Base-by-base conservation (phyloP, 768 basidiomycete species). In the Mrakia frigida region DNA sequence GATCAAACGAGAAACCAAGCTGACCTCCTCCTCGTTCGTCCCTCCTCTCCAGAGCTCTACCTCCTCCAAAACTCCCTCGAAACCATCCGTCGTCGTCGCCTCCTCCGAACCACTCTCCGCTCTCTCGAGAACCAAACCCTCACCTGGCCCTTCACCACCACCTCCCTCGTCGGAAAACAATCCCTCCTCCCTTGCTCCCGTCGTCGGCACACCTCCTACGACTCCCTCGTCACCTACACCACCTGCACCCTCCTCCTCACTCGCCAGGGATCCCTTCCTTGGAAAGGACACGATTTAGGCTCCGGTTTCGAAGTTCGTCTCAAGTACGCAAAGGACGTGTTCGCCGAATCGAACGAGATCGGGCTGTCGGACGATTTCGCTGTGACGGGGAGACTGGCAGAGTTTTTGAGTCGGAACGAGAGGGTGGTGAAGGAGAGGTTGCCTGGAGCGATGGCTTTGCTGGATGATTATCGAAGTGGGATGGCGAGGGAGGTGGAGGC, bases 361-460 rank as follows among this genome's bases (percentile, higher is more conserved):
- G 91, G 91, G 0, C 84, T 92, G 53, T 87, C 86, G 78, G 88
- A 89, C 79, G 88, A 90, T 79, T 90, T 87, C 76, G 87, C 89
- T 71, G 83, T 92, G 65, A 90, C 89, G 0, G 83, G 86, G 6
- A 82, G 86, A 1, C 86, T 93, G 14, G 90, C 79, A 0, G 53
- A 46, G 6, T 79, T 82, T 60, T 60, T 81, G 25, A 75, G 59
- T 3, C 9, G n/a, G 28, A 76, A 76, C 61, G 39, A 37, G n/a
- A 28, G 37, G 7, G 33, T 46, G 37, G 43, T 74, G 39, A 43
- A 52, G 25, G 61, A 50, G 28, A 61, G 73, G 23, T 39, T 74
- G 3, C 61, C 61, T 10, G 75, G 37, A 37, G 79, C 81, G 46
- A 60, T 74, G 3, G 18, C 25, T 0, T 18, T 77, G 2, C 74